Conservation (phyloP, 2,329 filamentous ascomycete genomes). For the Penicillium thymicola region DNA sequence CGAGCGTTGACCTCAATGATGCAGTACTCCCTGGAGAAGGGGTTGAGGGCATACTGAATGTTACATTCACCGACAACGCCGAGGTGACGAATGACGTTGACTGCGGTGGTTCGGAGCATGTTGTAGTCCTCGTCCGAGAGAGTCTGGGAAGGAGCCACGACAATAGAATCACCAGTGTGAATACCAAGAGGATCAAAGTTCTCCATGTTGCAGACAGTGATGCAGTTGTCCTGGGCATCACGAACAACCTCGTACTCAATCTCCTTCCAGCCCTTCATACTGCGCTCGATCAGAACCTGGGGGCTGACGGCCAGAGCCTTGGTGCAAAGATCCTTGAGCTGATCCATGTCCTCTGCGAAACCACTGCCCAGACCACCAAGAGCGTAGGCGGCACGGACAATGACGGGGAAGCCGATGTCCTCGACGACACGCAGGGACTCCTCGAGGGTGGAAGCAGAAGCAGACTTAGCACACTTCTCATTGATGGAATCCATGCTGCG, state of each 20-base stretch:
- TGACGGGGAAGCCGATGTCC: constrained; percentile 92
- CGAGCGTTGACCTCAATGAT: constrained; percentile 99
- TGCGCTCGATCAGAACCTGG: constrained; percentile 92
- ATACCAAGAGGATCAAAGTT: constrained; percentile 99
- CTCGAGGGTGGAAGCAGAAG: constrained; percentile 81
- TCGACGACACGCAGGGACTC: constrained; percentile 88
- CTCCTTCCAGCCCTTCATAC: constrained; percentile 99
- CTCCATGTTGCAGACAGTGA: constrained; percentile 99
- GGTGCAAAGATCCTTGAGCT: constrained; percentile 83
- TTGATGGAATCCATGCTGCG: constrained; percentile 98
- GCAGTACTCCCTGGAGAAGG: constrained; percentile 92
- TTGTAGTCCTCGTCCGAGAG: constrained; percentile 98
- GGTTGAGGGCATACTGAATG: constrained; percentile 96
- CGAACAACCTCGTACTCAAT: constrained; percentile 98
- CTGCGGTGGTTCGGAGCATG: constrained; percentile 94
- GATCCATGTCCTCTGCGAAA: constrained; percentile 82
- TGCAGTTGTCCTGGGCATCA: constrained; percentile 94
- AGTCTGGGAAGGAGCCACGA: constrained; percentile 95
- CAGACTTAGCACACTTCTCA: constrained; percentile 96
- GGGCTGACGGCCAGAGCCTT: constrained; percentile 94
- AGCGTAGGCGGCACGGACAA: constrained; percentile 93
- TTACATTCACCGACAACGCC: constrained; percentile 98
- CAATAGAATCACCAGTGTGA: constrained; percentile 96
- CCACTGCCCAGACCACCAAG: constrained; percentile 92
- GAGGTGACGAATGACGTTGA: constrained; percentile 94